A percentile compares a stretch with the other conserved stretches of the same genome.
Evolutionary conservation across 768 basidiomycete genomes (phyloP).

Genomic region (Dioszegia hungarica): DNA sequence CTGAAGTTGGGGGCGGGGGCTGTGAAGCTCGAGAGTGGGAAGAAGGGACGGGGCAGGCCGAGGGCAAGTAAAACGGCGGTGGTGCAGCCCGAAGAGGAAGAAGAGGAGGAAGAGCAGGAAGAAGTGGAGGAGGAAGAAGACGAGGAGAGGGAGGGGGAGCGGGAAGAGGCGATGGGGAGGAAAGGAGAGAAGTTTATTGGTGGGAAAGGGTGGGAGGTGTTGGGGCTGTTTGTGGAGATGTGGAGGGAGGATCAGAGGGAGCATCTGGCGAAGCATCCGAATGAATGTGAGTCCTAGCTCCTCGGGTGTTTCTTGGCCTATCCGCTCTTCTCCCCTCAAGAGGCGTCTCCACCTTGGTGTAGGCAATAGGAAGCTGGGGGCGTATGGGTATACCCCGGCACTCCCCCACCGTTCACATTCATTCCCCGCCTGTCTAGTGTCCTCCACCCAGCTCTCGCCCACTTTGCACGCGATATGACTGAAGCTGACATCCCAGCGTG

Average conservation of each 20-base stretch:
- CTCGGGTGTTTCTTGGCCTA: too few species aligned
- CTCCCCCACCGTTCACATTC: too few species aligned
- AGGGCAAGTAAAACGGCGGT: not conserved
- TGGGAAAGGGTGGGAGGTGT: constrained; percentile 17
- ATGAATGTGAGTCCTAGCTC: constrained; percentile 7
- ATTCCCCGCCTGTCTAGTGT: too few species aligned
- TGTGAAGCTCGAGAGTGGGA: not conserved
- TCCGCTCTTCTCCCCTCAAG: too few species aligned
- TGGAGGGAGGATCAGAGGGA: constrained; percentile 27
- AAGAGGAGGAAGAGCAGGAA: not conserved
- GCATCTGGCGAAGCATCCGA: not conserved
- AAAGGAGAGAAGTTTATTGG: too few species aligned
- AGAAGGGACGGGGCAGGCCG: not conserved
- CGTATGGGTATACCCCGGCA: too few species aligned
- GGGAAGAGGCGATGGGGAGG: constrained; percentile 4
- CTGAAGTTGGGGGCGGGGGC: not conserved
- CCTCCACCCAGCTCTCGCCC: not conserved
- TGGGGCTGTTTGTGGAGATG: constrained; percentile 20
- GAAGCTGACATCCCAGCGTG: not conserved
- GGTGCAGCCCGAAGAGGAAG: not conserved
- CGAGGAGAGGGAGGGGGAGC: constrained; percentile 14
- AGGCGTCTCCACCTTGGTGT: too few species aligned
- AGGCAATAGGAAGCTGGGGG: too few species aligned
- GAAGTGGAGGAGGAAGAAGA: constrained; percentile 6
- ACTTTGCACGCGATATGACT: not conserved